Evolutionary conservation across 768 basidiomycete genomes (phyloP).

Genomic region (Amanita pallidorosea): DNA sequence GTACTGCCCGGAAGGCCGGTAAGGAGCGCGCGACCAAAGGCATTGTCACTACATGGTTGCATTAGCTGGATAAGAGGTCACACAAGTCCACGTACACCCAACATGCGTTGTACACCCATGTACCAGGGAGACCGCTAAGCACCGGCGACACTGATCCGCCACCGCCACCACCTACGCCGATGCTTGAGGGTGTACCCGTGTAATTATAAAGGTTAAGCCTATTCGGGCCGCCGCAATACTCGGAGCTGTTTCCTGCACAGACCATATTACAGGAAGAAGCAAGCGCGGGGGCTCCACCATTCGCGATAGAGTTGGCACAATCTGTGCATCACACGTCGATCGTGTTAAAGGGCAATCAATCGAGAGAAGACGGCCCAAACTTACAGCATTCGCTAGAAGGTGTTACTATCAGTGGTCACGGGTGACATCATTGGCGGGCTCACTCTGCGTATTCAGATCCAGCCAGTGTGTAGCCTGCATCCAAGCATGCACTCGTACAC

Average conservation of each 20-base stretch:
- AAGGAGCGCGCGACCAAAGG: constrained; percentile 48
- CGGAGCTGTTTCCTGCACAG: constrained; percentile 49
- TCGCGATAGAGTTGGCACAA: constrained; percentile 36
- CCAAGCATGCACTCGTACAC: constrained; percentile 54
- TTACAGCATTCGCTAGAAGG: constrained; percentile 44
- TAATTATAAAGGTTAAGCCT: constrained; percentile 60
- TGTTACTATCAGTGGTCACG: constrained; percentile 19
- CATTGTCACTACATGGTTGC: constrained; percentile 38
- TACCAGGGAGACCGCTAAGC: constrained; percentile 36
- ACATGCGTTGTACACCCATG: constrained; percentile 55
- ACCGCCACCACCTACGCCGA: constrained; percentile 17
- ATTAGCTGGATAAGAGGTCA: not conserved
- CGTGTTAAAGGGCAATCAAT: constrained; percentile 4
- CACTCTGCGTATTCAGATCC: constrained; percentile 29
- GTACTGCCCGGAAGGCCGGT: constrained; percentile 15
- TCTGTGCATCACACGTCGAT: constrained; percentile 19
- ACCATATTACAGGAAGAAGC: constrained; percentile 55
- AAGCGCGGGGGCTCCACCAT: constrained; percentile 34
- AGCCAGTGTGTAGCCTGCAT: constrained; percentile 29
- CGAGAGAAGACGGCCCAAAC: constrained; percentile 13
- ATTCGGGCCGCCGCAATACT: constrained; percentile 69
- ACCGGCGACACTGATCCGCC: constrained; percentile 30
- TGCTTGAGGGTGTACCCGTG: constrained; percentile 18
- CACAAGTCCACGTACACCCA: constrained; percentile 38
- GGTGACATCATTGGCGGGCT: constrained; percentile 9